Conservation (phyloP, 257 asterid genomes). For the Ophiorrhiza pumila region DNA sequence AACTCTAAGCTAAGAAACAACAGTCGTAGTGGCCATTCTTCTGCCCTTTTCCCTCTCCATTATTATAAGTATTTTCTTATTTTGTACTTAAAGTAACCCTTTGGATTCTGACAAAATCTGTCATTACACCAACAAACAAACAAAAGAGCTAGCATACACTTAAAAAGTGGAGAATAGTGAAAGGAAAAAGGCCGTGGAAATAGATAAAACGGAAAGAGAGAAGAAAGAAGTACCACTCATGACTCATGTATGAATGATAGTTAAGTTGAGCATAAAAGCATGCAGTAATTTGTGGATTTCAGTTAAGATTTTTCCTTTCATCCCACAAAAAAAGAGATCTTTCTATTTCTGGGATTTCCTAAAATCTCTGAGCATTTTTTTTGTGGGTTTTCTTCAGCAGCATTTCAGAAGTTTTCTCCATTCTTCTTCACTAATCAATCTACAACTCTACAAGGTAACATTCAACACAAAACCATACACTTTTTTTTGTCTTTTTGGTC, state of each 20-base stretch:
- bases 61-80: not conserved
- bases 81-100: not conserved
- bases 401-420: not conserved
- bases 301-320: not conserved
- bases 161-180: not conserved
- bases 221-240: too few species aligned
- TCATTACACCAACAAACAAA: slow-evolving; percentile 12
- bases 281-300: not conserved
- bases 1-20: not conserved
- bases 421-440: too few species aligned
- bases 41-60: not conserved
- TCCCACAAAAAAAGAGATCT: not conserved
- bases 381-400: not conserved
- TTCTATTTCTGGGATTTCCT: not conserved
- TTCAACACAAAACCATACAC: too few species aligned
- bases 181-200: not conserved
- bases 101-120: not conserved
- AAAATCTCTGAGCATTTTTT: not conserved
- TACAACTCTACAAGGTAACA: too few species aligned
- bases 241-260: too few species aligned
- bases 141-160: not conserved
- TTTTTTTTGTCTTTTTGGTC: too few species aligned
- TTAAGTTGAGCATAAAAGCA: too few species aligned
- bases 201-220: not conserved
- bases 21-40: slow-evolving; percentile 15